Conservation (phyloP, 108 stramenopile species). For the Aurantiochytrium sp. region DNA sequence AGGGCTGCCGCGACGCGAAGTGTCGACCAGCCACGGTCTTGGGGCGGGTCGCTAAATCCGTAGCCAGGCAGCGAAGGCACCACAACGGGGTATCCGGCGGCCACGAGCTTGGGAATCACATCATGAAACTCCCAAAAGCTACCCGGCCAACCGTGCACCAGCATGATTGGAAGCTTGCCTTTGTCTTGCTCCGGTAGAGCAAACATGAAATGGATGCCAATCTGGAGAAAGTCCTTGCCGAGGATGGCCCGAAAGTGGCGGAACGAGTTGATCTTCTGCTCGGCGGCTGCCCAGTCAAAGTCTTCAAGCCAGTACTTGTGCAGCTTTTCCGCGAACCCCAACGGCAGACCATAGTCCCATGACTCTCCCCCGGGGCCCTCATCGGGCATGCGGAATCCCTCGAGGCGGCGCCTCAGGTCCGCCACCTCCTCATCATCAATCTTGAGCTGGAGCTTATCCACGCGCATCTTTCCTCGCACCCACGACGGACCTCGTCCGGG, state of each 20-base stretch:
- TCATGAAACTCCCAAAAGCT: conserved; percentile 10
- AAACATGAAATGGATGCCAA: not conserved
- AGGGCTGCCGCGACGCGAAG: not conserved
- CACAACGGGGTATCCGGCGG: not conserved
- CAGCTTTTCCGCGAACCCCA: not conserved
- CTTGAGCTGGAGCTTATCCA: not conserved
- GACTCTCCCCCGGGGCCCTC: not conserved
- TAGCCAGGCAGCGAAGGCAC: not conserved
- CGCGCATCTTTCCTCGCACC: not conserved
- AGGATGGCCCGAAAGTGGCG: not conserved
- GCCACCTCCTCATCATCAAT: not conserved
- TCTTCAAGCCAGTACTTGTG: not conserved
- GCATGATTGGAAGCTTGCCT: not conserved
- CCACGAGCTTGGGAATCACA: not conserved
- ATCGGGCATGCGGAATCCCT: not conserved
- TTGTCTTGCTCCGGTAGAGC: not conserved
- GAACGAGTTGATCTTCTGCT: not conserved
- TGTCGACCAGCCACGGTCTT: not conserved
- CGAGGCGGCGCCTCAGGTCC: not conserved
- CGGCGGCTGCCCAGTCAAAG: not conserved
- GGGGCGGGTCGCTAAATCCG: not conserved
- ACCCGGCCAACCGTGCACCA: not conserved
- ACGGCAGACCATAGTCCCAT: not conserved
- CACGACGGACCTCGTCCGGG: too few species aligned
- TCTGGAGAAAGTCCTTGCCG: not conserved